Conservation (phyloP, 2,329 filamentous ascomycete species). For the Aureobasidium leucospermi region DNA sequence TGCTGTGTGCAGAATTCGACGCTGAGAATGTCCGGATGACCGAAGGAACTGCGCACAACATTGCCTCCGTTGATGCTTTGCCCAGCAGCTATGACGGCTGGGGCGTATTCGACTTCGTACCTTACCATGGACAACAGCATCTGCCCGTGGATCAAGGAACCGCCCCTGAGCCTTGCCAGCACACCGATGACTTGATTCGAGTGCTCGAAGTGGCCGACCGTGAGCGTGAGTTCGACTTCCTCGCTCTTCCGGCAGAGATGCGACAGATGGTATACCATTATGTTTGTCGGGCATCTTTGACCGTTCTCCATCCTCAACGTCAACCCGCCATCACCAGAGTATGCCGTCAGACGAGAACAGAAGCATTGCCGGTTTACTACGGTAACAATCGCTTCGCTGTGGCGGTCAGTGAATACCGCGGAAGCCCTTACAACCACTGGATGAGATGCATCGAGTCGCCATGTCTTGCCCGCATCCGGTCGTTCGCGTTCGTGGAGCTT, state of each 20-base stretch:
- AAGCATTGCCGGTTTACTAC: not conserved
- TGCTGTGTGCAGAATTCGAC: not conserved
- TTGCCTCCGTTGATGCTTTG: no score
- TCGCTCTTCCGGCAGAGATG: slow-evolving; percentile 7
- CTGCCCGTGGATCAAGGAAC: no score
- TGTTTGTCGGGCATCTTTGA: not conserved
- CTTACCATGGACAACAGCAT: not conserved
- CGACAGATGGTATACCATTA: not conserved
- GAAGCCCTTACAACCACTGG: not conserved
- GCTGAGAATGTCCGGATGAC: no score
- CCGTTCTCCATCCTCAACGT: not conserved
- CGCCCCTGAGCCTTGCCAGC: not conserved
- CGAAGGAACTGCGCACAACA: no score
- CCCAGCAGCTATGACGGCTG: no score
- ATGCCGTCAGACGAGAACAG: not conserved
- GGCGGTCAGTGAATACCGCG: not conserved
- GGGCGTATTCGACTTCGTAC: not conserved
- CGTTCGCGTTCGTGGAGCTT: not conserved
- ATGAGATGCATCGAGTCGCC: not conserved
- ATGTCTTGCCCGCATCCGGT: not conserved
- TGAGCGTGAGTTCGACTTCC: slow-evolving; percentile 4
- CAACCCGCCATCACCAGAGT: not conserved
- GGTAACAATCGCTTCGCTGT: not conserved
- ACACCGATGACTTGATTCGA: not conserved
- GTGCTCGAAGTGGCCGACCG: not conserved